Evolutionary conservation across 169 alveolate genomes (phyloP).

Genomic region (Theileria luwenshuni): DNA sequence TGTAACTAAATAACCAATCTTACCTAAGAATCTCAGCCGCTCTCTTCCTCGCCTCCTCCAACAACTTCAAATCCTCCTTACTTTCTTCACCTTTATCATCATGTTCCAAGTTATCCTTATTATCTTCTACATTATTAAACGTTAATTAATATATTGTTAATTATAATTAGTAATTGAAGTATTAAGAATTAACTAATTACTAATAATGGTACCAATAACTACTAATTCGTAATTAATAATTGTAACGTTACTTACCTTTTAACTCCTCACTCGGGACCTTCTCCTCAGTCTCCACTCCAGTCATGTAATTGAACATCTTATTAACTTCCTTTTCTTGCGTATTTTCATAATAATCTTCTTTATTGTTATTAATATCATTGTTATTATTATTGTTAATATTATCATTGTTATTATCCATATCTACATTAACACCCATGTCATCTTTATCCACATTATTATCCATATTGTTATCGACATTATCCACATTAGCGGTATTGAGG

Average conservation of each 20-base stretch:
- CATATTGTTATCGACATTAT: too few species aligned
- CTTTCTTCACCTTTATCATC: slow-evolving; percentile 3
- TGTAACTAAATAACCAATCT: neutral
- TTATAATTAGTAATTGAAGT: too few species aligned
- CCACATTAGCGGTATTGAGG: neutral
- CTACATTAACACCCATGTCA: slow-evolving; percentile 1
- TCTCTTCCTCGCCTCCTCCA: slow-evolving; percentile 62
- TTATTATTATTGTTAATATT: neutral
- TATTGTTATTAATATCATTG: neutral
- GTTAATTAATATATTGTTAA: too few species aligned
- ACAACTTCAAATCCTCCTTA: slow-evolving; percentile 28
- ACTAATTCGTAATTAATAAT: too few species aligned
- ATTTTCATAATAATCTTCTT: neutral
- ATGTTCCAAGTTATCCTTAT: too few species aligned
- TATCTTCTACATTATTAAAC: too few species aligned
- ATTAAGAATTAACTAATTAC: too few species aligned
- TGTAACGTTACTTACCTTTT: too few species aligned
- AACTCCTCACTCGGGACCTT: too few species aligned
- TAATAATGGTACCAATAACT: too few species aligned
- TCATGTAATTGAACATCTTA: slow-evolving; percentile 5
- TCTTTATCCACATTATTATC: neutral
- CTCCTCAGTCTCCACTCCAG: neutral
- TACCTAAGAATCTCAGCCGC: slow-evolving; percentile 68
- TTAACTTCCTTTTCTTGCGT: neutral
- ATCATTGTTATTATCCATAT: neutral